Evolutionary conservation across 306 rosid species (phyloP).

Genomic region (Ormosia semicastrata): DNA sequence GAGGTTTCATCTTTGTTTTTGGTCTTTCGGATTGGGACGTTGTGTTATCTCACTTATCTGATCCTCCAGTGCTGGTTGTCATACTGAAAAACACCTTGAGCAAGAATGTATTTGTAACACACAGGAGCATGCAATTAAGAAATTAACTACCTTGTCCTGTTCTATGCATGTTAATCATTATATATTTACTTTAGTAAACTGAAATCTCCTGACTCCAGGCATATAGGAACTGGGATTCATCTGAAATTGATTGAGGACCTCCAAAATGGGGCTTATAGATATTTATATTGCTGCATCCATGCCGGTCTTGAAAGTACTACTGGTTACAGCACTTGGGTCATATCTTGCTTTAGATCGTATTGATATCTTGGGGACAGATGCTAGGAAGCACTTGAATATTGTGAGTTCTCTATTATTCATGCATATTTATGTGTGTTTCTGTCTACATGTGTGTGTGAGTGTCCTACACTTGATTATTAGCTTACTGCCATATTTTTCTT

Average conservation of each 20-base stretch:
- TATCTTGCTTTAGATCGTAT: constrained; percentile 53
- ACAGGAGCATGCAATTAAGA: no score
- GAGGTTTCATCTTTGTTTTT: neutral
- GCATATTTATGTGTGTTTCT: neutral
- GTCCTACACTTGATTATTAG: neutral
- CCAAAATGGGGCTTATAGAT: constrained; percentile 32
- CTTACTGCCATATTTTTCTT: neutral
- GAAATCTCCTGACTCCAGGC: neutral
- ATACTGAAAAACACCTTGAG: no score
- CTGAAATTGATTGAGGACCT: neutral
- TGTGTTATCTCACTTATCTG: neutral
- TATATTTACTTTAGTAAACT: neutral
- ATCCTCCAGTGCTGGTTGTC: no score
- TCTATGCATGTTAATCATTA: neutral
- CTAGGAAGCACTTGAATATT: constrained; percentile 49
- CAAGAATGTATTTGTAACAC: no score
- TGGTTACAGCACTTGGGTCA: constrained; percentile 50
- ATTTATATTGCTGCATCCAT: constrained; percentile 52
- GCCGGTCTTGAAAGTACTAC: constrained; percentile 55
- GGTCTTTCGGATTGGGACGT: neutral
- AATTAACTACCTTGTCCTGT: no score
- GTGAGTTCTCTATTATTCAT: constrained; percentile 17
- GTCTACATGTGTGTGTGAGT: no score
- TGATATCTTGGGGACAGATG: constrained; percentile 41
- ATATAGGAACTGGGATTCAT: neutral